A percentile compares a stretch with the other conserved stretches of the same genome.
Evolutionary conservation across 371 early-diverging fungal species (phyloP).

Genomic region (Mucor irregularis): DNA sequence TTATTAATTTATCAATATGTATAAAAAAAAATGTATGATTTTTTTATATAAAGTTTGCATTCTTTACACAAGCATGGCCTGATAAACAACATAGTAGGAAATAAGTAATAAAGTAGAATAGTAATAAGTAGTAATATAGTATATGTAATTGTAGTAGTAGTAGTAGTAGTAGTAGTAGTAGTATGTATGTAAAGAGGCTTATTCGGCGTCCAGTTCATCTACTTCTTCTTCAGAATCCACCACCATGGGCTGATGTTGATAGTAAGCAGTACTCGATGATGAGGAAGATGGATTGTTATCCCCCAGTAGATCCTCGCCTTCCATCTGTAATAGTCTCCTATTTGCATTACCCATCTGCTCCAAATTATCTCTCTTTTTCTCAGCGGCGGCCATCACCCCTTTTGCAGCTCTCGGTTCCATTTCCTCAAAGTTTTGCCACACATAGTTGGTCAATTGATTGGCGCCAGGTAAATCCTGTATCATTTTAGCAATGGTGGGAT

Average conservation of each 20-base stretch:
- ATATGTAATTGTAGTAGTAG: neutral
- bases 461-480: slow-evolving; percentile 87
- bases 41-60: too few species aligned
- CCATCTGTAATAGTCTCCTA: slow-evolving; percentile 13
- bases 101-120: too few species aligned
- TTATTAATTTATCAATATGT: too few species aligned
- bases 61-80: too few species aligned
- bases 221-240: slow-evolving; percentile 6
- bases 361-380: slow-evolving; percentile 47
- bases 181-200: too few species aligned
- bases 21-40: too few species aligned
- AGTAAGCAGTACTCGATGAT: neutral
- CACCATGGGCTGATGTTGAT: neutral
- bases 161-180: too few species aligned
- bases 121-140: too few species aligned
- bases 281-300: neutral
- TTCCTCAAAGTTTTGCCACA: slow-evolving; percentile 67
- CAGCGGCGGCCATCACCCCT: slow-evolving; percentile 51
- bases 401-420: slow-evolving; percentile 53
- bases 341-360: slow-evolving; percentile 47
- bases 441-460: slow-evolving; percentile 69
- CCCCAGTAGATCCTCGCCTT: too few species aligned
- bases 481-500: slow-evolving; percentile 86
- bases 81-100: too few species aligned
- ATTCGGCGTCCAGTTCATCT: neutral